A percentile compares a stretch with the other conserved stretches of the same genome.
phyloP scores from a whole-genome alignment of 2,329 filamentous ascomycete species.

The Coniochaeta sp. region DNA sequence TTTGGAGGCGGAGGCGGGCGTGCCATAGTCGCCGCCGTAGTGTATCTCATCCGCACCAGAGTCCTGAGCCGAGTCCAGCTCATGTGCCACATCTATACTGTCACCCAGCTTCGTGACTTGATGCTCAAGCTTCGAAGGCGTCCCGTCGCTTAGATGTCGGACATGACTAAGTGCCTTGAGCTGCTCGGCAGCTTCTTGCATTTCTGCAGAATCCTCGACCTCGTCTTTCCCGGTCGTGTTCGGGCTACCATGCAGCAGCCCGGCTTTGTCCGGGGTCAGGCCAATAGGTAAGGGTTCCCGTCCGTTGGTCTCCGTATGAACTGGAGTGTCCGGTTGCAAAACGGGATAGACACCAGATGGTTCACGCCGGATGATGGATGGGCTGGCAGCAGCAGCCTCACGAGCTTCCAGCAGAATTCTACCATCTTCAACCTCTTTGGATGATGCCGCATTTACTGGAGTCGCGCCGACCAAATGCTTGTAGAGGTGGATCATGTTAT shows the following conservation, averaged over 20 bases:
- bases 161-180: conserved; percentile 59
- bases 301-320: conserved; percentile 10
- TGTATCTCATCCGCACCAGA: conserved; percentile 30
- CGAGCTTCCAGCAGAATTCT: conserved; percentile 48
- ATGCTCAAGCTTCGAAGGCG: conserved; percentile 21
- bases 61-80: conserved; percentile 29
- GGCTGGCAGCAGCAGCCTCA: conserved; percentile 32
- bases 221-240: conserved; percentile 34
- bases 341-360: conserved; percentile 10
- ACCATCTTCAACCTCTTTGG: conserved; percentile 49
- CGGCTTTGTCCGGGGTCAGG: background rate
- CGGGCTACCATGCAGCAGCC: conserved; percentile 8
- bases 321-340: conserved; percentile 11
- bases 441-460: conserved; percentile 33
- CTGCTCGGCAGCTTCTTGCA: conserved; percentile 61
- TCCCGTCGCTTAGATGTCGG: conserved; percentile 44
- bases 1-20: conserved; percentile 18
- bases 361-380: conserved; percentile 14
- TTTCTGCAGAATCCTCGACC: conserved; percentile 58
- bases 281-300: conserved; percentile 10
- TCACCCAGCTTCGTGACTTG: conserved; percentile 16
- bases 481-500: conserved; percentile 60
- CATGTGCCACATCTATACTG: conserved; percentile 23
- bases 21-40: conserved; percentile 23
- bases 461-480: conserved; percentile 45